These are phyloP conservation scores for Cutaneotrichosporon sp. DNA, from an alignment of 1,284 basidiomycete genomes.

Conservation along the genomic window DNA sequence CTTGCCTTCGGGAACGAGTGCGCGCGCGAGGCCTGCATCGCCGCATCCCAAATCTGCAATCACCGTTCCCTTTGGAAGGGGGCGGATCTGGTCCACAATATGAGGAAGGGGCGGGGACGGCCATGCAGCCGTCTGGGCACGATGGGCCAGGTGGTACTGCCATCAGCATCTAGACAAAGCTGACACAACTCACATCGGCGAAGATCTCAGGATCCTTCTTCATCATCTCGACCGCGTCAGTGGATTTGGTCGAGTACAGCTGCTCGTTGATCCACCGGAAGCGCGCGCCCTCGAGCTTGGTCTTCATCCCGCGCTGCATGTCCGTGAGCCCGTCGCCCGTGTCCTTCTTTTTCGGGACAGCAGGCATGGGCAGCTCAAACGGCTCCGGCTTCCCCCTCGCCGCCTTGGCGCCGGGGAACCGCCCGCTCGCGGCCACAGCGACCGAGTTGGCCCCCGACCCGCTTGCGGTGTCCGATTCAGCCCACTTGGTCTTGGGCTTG, in stretches of 20 bases:
- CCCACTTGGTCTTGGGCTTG: constrained; percentile 1
- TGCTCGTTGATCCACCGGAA: constrained; percentile 88
- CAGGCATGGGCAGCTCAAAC: constrained; percentile 26
- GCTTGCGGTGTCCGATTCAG: background rate
- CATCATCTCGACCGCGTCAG: constrained; percentile 72
- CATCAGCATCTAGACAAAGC: constrained; percentile 23
- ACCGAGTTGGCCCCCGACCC: constrained; percentile 1
- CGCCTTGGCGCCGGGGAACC: constrained; percentile 1
- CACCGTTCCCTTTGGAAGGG: constrained; percentile 62
- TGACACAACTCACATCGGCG: constrained; percentile 57
- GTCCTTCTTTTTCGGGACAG: constrained; percentile 12
- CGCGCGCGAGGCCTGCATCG: constrained; percentile 79
- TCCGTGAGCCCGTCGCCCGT: constrained; percentile 56
- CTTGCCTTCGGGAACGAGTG: constrained; percentile 63
- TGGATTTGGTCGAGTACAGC: constrained; percentile 75
- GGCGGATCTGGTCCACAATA: constrained; percentile 59
- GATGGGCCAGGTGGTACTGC: constrained; percentile 87
- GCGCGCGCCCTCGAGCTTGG: constrained; percentile 72
- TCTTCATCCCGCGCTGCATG: constrained; percentile 69
- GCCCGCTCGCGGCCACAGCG: background rate
- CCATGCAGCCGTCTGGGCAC: constrained; percentile 82
- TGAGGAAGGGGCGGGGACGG: constrained; percentile 80
- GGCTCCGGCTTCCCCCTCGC: constrained; percentile 12
- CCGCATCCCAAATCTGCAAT: constrained; percentile 95
- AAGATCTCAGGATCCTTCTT: constrained; percentile 68